Evolutionary conservation across 2,329 filamentous ascomycete genomes (phyloP).

Genomic region (Chaetomium olivaceum): DNA sequence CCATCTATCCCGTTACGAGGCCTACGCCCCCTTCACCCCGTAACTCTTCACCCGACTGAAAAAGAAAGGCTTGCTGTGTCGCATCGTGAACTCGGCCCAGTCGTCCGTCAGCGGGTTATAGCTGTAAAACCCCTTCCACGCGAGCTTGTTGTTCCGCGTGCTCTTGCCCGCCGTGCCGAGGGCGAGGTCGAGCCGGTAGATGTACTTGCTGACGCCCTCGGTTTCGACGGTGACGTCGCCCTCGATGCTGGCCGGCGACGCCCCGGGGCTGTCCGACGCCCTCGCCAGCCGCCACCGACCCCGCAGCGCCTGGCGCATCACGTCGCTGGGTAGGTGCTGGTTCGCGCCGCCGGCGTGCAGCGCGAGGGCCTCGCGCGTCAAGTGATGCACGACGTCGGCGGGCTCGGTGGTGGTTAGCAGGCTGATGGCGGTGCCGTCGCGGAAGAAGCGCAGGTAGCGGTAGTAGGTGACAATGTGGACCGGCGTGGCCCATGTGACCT

Average conservation of each 20-base stretch:
- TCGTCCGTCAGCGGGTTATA: constrained; percentile 89
- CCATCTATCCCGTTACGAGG: neutral
- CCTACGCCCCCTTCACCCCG: constrained; percentile 48
- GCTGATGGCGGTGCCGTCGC: constrained; percentile 80
- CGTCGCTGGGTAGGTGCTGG: constrained; percentile 47
- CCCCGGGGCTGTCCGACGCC: constrained; percentile 37
- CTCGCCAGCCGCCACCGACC: constrained; percentile 54
- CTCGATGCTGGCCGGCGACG: constrained; percentile 49
- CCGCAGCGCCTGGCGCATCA: constrained; percentile 70
- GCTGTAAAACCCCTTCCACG: constrained; percentile 88
- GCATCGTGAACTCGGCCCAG: constrained; percentile 75
- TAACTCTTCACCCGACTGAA: constrained; percentile 68
- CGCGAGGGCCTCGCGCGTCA: constrained; percentile 70
- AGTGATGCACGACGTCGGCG: constrained; percentile 79
- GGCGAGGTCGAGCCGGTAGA: constrained; percentile 77
- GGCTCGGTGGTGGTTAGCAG: constrained; percentile 81
- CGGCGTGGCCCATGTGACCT: constrained; percentile 74
- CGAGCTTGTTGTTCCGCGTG: constrained; percentile 79
- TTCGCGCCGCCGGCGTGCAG: constrained; percentile 41
- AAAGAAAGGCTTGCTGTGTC: constrained; percentile 65
- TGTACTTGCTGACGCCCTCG: constrained; percentile 80
- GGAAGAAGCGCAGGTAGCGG: constrained; percentile 92
- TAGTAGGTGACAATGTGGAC: constrained; percentile 98
- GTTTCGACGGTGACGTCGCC: constrained; percentile 81
- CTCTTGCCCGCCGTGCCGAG: constrained; percentile 65